A percentile compares a stretch with the other conserved stretches of the same genome.
Evolutionary conservation across 306 rosid species (phyloP).

Genomic region (Sphenostylis stenocarpa): DNA sequence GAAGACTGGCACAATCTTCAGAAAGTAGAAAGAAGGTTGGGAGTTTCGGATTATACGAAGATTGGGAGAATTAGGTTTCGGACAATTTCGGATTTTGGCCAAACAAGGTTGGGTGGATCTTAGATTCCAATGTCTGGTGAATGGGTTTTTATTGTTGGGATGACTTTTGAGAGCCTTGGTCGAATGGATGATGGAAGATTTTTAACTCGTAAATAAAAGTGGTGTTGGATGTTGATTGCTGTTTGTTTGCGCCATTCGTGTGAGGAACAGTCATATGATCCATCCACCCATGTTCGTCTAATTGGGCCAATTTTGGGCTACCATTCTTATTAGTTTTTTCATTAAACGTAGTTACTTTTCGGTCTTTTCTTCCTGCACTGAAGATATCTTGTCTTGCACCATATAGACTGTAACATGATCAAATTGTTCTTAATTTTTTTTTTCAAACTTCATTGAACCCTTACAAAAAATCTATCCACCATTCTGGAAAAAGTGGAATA

Average conservation of each 20-base stretch:
- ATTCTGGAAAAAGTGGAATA: no score
- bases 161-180: constrained; percentile 9
- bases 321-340: neutral
- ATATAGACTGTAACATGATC: no score
- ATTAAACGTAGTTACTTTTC: no score
- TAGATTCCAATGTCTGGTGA: neutral
- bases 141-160: constrained; percentile 15
- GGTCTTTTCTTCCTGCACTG: no score
- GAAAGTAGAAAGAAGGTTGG: neutral
- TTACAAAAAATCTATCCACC: no score
- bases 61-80: neutral
- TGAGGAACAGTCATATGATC: neutral
- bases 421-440: no score
- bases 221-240: neutral
- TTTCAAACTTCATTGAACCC: no score
- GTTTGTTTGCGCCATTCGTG: neutral
- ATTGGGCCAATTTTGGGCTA: neutral
- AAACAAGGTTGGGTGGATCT: constrained; percentile 10
- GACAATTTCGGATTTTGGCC: neutral
- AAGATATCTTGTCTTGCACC: no score
- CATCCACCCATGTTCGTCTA: neutral
- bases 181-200: neutral
- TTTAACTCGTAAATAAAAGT: neutral
- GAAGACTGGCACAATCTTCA: neutral
- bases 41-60: constrained; percentile 21